Evolutionary conservation across 1,139 yeast species (phyloP), one percentile per base, ranked within the genome.

Genomic region (Candida sp.): DNA sequence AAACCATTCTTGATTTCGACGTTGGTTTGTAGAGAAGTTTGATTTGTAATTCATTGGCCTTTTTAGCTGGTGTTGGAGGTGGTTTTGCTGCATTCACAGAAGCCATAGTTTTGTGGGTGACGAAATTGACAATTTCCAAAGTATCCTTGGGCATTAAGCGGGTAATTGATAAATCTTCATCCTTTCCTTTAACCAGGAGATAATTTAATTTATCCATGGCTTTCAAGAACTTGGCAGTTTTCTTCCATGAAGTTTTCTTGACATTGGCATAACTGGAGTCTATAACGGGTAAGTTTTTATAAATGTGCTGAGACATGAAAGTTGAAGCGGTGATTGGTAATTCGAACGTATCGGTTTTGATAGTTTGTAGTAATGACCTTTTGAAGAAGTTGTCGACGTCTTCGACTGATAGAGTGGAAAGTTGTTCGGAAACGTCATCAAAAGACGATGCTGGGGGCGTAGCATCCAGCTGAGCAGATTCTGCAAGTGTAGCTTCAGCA

Each of bases 221-320:
- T 57, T 89, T 91, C 44, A 91, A 68, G 55, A 83, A 89, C 61
- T 90, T 91, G 21, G 91, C 77, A 1, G 95, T 81, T 58, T 93
- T 93, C 61, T 87, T 90, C 95, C 95, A 91, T 3, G 91, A 80
- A 0, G 97, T 84, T 55, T 82, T 84, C 62, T 90, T 91, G 55
- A 93, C 78, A 47, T 78, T 82, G 36, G 88, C 77, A 38, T 72
- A 73, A n/a, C 65, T 62, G 1, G 77, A 61, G 49, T 79, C 80
- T 36, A 71, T 55, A 11, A 64, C 63, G 0, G 96, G 95, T n/a
- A 91, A 65, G 60, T 89, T 87, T 43, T 79, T 82, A 52, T 82
- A 72, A 11, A 90, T 70, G 54, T 82, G 80, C 39, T 74, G 77
- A 0, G 93, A 77, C 77, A 90, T 81, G 61, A 93, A 86, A 12